These are phyloP conservation scores for Aaosphaeria arxii DNA, from an alignment of 2,329 filamentous ascomycete species.

Conservation along the genomic window DNA sequence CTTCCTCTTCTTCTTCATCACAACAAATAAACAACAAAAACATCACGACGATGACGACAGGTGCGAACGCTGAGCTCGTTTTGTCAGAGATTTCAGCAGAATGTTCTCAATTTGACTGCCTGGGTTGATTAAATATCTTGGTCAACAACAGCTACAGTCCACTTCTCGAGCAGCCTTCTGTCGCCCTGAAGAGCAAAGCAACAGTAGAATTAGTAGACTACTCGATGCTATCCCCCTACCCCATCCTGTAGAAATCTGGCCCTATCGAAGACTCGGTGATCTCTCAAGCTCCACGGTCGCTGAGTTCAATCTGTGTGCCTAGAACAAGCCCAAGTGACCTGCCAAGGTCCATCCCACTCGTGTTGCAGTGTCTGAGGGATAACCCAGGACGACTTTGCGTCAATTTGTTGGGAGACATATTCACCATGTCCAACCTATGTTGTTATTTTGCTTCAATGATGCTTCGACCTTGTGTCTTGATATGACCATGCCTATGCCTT, in stretches of 20 bases:
- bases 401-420: conserved; percentile 75
- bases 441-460: neutral
- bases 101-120: too few relatives aligned
- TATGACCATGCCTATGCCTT: too few relatives aligned
- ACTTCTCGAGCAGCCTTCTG: too few relatives aligned
- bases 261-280: conserved; percentile 91
- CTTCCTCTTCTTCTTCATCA: too few relatives aligned
- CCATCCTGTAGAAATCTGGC: conserved; percentile 46
- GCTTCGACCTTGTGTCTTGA: neutral
- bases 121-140: too few relatives aligned
- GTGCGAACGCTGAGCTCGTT: too few relatives aligned
- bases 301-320: conserved; percentile 85
- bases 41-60: too few relatives aligned
- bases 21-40: too few relatives aligned
- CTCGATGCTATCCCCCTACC: neutral
- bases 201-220: neutral
- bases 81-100: too few relatives aligned
- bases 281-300: conserved; percentile 64
- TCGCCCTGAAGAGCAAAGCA: neutral
- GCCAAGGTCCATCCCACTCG: conserved; percentile 86
- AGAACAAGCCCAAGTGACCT: conserved; percentile 71
- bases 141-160: too few relatives aligned
- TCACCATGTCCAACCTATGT: neutral
- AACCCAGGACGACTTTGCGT: conserved; percentile 82
- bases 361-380: conserved; percentile 80